phyloP scores from a whole-genome alignment of 2,329 filamentous ascomycete genomes.

The Raffaelea ambrosiae region DNA sequence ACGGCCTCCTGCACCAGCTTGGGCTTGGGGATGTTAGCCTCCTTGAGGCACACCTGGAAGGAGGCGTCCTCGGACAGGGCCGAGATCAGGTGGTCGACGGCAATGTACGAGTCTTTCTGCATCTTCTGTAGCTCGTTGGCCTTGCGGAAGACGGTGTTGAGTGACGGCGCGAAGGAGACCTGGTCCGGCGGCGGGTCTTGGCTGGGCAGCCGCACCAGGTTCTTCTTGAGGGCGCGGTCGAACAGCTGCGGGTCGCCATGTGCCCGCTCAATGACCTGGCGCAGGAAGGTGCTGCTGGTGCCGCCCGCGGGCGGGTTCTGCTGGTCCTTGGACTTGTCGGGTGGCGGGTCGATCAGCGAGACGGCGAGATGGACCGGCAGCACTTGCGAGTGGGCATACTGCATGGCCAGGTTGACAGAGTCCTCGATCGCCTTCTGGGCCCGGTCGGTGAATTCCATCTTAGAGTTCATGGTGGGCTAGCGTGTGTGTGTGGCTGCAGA shows the following conservation, averaged over 20 bases:
- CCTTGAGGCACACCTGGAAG: conserved; percentile 67
- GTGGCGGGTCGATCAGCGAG: conserved; percentile 66
- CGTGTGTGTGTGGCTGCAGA: conserved; percentile 5
- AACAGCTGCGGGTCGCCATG: conserved; percentile 87
- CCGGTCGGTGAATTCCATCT: conserved; percentile 89
- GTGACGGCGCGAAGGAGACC: conserved; percentile 71
- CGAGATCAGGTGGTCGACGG: conserved; percentile 88
- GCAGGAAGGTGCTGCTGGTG: conserved; percentile 68
- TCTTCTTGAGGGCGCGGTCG: conserved; percentile 85
- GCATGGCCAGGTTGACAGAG: conserved; percentile 77
- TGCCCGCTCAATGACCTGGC: conserved; percentile 87
- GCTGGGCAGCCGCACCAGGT: conserved; percentile 79
- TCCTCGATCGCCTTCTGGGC: conserved; percentile 85
- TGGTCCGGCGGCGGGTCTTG: conserved; percentile 92
- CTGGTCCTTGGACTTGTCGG: conserved; percentile 73
- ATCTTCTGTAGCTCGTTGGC: conserved; percentile 88
- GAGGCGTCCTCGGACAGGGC: conserved; percentile 70
- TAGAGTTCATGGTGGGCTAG: conserved; percentile 51
- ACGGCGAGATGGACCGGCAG: conserved; percentile 85
- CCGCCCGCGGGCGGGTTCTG: conserved; percentile 59
- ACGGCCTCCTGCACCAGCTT: conserved; percentile 90
- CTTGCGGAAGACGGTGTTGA: conserved; percentile 73
- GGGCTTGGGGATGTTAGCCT: conserved; percentile 83
- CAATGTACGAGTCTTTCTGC: conserved; percentile 94
- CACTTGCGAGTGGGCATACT: conserved; percentile 87